Evolutionary conservation across 257 asterid species (phyloP), one percentile per base, ranked within the genome.

Genomic region (Jaltomata sinuosa): DNA sequence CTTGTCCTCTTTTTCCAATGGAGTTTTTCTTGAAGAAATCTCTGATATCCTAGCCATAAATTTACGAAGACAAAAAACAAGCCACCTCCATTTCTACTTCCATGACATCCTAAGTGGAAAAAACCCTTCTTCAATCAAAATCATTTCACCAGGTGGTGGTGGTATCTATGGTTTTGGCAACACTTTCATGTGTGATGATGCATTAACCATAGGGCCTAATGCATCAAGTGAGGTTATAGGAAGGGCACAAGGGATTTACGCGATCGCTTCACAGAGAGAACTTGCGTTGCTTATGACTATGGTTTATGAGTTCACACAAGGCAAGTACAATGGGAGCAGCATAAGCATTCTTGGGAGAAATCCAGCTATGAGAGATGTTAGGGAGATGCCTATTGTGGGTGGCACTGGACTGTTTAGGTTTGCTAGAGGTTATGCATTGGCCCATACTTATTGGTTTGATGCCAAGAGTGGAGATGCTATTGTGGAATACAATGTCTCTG

Each of bases 341-440:
- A 61, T 93, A 34, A 87, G 91, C 53, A 62, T 93, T 40, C 82
- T 93, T 49, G 94, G 97, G 84, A 86, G 88, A 65, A 93, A 93
- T 71, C 88, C 53, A 29, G 84, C 87, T 59, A 85, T 84, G 27
- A 88, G 87, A 9, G 52, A 34, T 6, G 91, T 88, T 21, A 87
- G 97, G 74, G 97, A 94, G 68, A 88, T 94, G 91, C 95, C 97
- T 11, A 47, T 91, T 8, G 89, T 93, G 6, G 97, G 97, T 10
- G 97, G 94, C 21, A 90, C 86, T 4, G 93, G 91, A 8, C 14
- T 86, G 3, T 93, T 93, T 79, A 88, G 95, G 36, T 90, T 94
- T 54, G 92, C 89, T 4, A 90, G 94, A 40, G 97, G 94, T 8
- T 91, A 90, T 78, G 94, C 90, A 6, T 53, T 89, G 85, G 98